A percentile compares a stretch with the other conserved stretches of the same genome.
Conservation (phyloP, 805 yeast genomes). For the Sugiyamaella boreocaroliniensis region DNA sequence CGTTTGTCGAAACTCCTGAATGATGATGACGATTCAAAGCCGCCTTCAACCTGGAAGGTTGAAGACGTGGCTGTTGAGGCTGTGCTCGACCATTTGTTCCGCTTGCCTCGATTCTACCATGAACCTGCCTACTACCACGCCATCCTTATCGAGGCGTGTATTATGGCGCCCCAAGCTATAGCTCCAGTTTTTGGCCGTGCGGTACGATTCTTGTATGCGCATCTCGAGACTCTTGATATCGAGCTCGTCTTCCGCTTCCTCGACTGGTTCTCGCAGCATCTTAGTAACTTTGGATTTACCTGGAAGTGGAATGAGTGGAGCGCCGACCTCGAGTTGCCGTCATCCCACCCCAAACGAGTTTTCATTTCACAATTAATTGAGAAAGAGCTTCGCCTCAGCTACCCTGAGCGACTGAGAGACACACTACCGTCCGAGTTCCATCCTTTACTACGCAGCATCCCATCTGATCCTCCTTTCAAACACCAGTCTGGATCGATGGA, state of each 20-base stretch:
- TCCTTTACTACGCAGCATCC: slow-evolving; percentile 35
- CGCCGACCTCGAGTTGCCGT: slow-evolving; percentile 35
- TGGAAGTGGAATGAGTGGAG: slow-evolving; percentile 99
- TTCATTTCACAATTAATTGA: slow-evolving; percentile 73
- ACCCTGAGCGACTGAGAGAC: slow-evolving; percentile 59
- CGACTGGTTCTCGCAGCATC: slow-evolving; percentile 90
- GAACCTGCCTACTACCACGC: slow-evolving; percentile 76
- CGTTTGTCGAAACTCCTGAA: slow-evolving; percentile 37
- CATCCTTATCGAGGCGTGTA: slow-evolving; percentile 79
- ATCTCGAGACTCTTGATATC: slow-evolving; percentile 61
- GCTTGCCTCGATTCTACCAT: slow-evolving; percentile 60
- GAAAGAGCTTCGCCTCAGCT: slow-evolving; percentile 80
- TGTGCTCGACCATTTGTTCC: slow-evolving; percentile 68
- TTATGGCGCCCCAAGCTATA: slow-evolving; percentile 69
- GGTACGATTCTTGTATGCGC: slow-evolving; percentile 68
- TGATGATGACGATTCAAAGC: slow-evolving; percentile 29
- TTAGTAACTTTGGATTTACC: slow-evolving; percentile 87
- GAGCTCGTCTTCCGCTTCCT: slow-evolving; percentile 67
- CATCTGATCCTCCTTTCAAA: slow-evolving; percentile 35
- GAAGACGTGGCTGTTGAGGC: slow-evolving; percentile 87
- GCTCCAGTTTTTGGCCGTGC: slow-evolving; percentile 96
- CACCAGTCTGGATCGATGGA: slow-evolving; percentile 35
- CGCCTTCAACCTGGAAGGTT: slow-evolving; percentile 70
- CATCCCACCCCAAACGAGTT: slow-evolving; percentile 63
- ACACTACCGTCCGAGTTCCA: slow-evolving; percentile 61